Evolutionary conservation across 2,329 filamentous ascomycete species (phyloP).

Genomic region (Aspergillus arachidicola): DNA sequence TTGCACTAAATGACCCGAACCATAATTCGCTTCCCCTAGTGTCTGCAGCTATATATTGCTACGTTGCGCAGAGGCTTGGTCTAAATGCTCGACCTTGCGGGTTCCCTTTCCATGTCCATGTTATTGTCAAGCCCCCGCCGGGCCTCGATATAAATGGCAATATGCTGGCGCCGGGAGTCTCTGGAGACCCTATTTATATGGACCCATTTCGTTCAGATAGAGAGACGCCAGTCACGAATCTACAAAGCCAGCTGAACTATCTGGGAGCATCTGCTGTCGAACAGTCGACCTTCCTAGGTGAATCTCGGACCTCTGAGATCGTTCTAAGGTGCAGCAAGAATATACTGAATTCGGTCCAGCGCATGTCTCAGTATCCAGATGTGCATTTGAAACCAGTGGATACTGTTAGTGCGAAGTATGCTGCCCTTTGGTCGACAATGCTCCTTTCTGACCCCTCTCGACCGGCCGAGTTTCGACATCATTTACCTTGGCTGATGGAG

Average conservation of each 20-base stretch:
- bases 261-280: constrained; percentile 47
- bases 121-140: constrained; percentile 67
- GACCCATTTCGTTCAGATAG: constrained; percentile 74
- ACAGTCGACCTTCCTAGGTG: constrained; percentile 59
- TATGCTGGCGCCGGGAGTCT: constrained; percentile 18
- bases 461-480: constrained; percentile 59
- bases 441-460: constrained; percentile 51
- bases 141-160: constrained; percentile 64
- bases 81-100: constrained; percentile 77
- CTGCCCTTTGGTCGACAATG: constrained; percentile 71
- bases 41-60: constrained; percentile 83
- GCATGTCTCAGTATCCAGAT: constrained; percentile 43
- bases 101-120: constrained; percentile 84
- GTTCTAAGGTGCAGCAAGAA: constrained; percentile 78
- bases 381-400: constrained; percentile 48
- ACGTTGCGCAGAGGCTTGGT: constrained; percentile 72
- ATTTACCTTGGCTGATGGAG: constrained; percentile 66
- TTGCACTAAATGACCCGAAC: constrained; percentile 70
- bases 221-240: constrained; percentile 64
- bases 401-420: constrained; percentile 67
- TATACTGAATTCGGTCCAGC: constrained; percentile 72
- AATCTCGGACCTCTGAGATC: constrained; percentile 67
- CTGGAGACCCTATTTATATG: constrained; percentile 69
- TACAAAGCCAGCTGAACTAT: constrained; percentile 63
- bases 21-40: constrained; percentile 86